Base-by-base conservation (phyloP, 495 filamentous ascomycete genomes). In the Trypethelium eluteriae region DNA sequence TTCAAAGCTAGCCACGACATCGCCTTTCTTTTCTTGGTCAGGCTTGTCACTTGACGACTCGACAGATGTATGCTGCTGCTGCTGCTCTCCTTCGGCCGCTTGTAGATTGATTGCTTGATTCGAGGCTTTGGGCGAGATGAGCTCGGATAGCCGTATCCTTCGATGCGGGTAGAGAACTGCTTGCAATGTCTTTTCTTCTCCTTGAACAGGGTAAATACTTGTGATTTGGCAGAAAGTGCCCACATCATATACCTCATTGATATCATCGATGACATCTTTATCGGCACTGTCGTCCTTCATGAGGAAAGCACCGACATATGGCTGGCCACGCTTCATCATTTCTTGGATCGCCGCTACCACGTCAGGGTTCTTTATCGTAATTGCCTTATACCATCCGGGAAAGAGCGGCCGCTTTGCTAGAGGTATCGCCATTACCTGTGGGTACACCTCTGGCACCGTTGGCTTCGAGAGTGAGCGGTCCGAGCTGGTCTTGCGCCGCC, bases 191-290 rank as follows among this genome's bases (percentile, higher is more conserved):
- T 63, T 69, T 41, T 86, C 80, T 70, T 96, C 91, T 34, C 91
- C 89, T 69, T 87, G 85, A 59, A 92, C 86, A 35, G 93, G 92
- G 67, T 97, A 98, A 7, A 89, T 89, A 69, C 93, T 96, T 1
- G 95, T 98, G 66, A 99, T 89, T 74, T 99, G 95, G 39, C 94
- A 96, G 74, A 99, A 99, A 2, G 96, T 93, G 63, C 95, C 95
- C 39, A 92, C 89, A 71, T 96, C 91, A 75, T 98, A 89, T 9
- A 99, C 92, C 62, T 99, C 94, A 53, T 91, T 86, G 39, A 88
- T 78, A 62, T 85, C 90, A 71, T 92, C 88, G 73, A 99, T 96
- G 14, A 91, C 84, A 76, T 99, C 95, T 65, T 89, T 88, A 74
- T 97, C 92, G 63, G 89, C 88, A 66, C 89, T 89, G 74, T 96